Evolutionary conservation across 139 green algal species (phyloP).

Genomic region (Tetradesmus lagerheimii): DNA sequence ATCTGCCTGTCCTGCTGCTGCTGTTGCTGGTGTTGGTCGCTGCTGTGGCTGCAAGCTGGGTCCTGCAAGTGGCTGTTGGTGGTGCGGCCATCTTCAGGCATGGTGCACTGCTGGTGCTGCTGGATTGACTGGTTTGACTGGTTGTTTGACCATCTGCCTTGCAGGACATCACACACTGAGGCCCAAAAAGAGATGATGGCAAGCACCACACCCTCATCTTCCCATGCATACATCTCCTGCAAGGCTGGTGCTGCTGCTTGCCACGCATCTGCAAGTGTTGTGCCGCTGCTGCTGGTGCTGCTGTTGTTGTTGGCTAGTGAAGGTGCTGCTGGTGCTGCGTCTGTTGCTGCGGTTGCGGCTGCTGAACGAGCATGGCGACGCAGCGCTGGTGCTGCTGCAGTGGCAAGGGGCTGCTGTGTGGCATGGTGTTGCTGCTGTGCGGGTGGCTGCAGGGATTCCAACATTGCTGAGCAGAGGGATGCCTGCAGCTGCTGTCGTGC

Average conservation of each 20-base stretch:
- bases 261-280: neutral
- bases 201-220: constrained; percentile 10
- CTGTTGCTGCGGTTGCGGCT: neutral
- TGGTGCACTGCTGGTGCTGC: neutral
- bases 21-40: neutral
- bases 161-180: neutral
- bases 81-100: neutral
- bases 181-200: constrained; percentile 21
- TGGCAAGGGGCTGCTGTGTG: neutral
- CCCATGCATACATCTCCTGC: constrained; percentile 17
- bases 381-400: neutral
- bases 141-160: neutral
- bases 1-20: neutral
- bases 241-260: neutral
- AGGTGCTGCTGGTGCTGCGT: neutral
- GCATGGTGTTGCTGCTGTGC: neutral
- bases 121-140: neutral
- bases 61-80: neutral
- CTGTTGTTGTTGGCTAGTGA: neutral
- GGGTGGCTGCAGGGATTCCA: neutral
- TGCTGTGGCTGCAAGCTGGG: neutral
- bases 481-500: neutral
- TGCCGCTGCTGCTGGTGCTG: neutral
- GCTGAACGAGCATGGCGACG: neutral
- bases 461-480: neutral